Percentiles rank a stretch among this genome's conserved stretches.
Evolutionary conservation across 352 stramenopile genomes (phyloP).

Genomic region (Phytophthora megakarya): DNA sequence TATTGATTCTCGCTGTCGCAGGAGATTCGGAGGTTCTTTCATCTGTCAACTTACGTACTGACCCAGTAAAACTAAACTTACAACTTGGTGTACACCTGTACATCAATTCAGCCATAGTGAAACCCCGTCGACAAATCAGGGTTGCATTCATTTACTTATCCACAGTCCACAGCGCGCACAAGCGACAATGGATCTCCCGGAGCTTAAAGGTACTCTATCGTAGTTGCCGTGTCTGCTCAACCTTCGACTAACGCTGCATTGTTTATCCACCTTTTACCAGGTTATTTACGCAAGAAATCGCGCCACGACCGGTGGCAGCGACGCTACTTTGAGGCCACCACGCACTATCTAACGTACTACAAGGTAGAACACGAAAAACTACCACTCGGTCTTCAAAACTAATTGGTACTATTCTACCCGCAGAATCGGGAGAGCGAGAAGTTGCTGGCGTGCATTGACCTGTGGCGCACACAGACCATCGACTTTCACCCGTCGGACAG

Average conservation of each 20-base stretch:
- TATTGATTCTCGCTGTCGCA: constrained; percentile 1
- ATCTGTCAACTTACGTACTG: neutral
- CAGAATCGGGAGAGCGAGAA: constrained; percentile 88
- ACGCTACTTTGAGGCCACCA: constrained; percentile 98
- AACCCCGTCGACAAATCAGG: constrained; percentile 16
- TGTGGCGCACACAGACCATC: constrained; percentile 87
- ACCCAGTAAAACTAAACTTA: neutral
- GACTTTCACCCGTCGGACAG: constrained; percentile 61
- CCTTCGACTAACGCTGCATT: neutral
- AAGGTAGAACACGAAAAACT: constrained; percentile 75
- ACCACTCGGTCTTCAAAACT: neutral
- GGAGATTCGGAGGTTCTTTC: neutral
- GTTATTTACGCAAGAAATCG: constrained; percentile 94
- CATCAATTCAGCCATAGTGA: constrained; percentile 7
- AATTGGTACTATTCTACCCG: neutral
- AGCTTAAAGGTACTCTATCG: constrained; percentile 68
- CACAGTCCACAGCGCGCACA: constrained; percentile 9
- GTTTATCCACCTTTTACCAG: constrained; percentile 31
- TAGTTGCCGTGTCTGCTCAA: neutral
- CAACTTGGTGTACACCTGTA: constrained; percentile 8
- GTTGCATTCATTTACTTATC: constrained; percentile 24
- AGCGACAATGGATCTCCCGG: constrained; percentile 67
- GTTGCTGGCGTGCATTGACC: constrained; percentile 86
- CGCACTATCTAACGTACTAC: constrained; percentile 98
- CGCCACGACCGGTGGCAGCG: constrained; percentile 94